These are phyloP conservation scores for Omphalea diandra DNA, from an alignment of 441 rosid genomes.

Conservation along the genomic window DNA sequence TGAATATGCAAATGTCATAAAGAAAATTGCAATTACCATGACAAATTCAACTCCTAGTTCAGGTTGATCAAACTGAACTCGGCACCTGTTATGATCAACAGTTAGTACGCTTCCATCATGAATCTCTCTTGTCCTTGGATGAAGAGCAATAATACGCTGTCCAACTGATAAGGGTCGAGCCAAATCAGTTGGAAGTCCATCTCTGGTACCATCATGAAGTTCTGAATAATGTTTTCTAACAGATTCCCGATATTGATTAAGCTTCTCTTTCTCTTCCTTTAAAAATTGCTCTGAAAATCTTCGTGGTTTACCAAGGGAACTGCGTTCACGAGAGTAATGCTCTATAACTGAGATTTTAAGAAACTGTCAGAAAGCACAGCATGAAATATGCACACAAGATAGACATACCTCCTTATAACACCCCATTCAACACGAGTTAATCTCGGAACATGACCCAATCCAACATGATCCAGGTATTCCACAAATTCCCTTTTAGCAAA, in stretches of 20 bases:
- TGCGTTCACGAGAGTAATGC: constrained; percentile 36
- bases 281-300: constrained; percentile 91
- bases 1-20: constrained; percentile 21
- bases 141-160: constrained; percentile 83
- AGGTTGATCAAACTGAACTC: constrained; percentile 80
- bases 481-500: constrained; percentile 95
- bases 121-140: constrained; percentile 87
- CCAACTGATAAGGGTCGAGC: constrained; percentile 93
- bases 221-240: constrained; percentile 86
- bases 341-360: constrained; percentile 11
- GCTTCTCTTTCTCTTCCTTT: constrained; percentile 83
- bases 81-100: constrained; percentile 80
- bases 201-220: constrained; percentile 76
- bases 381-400: not conserved
- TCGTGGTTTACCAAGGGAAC: constrained; percentile 99
- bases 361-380: constrained; percentile 1
- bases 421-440: constrained; percentile 99
- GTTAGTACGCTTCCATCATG: constrained; percentile 92
- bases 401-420: constrained; percentile 82
- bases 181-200: constrained; percentile 95
- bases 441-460: constrained; percentile 88
- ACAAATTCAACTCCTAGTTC: constrained; percentile 94
- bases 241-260: constrained; percentile 83
- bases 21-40: constrained; percentile 53
- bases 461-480: constrained; percentile 91